These are phyloP conservation scores for Eleusine indica DNA, from an alignment of 176 grass and related monocot genomes.

Conservation along the genomic window DNA sequence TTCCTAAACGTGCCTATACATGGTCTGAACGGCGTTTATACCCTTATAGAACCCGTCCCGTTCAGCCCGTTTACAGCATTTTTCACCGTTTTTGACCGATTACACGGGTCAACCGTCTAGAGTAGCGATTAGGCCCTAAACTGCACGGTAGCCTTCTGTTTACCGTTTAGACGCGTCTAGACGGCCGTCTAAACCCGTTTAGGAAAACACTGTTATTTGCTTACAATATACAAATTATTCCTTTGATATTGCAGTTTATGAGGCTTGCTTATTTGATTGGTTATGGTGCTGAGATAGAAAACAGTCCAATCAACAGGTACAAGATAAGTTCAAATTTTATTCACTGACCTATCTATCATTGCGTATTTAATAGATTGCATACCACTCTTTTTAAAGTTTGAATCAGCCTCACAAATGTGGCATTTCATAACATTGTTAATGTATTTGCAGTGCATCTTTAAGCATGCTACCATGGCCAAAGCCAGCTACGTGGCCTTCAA, in stretches of 20 bases:
- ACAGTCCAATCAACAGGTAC: conserved; percentile 94
- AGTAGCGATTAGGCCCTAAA: no score
- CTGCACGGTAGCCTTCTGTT: no score
- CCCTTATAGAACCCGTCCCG: no score
- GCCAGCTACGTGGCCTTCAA: conserved; percentile 91
- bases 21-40: no score
- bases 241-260: conserved; percentile 79
- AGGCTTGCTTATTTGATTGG: conserved; percentile 98
- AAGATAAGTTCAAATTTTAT: conserved; percentile 37
- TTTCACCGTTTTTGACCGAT: no score
- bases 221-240: conserved; percentile 11
- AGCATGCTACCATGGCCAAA: conserved; percentile 99
- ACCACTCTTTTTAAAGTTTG: conserved; percentile 17
- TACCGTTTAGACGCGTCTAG: no score
- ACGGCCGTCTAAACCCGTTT: no score
- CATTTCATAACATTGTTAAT: conserved; percentile 25
- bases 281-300: conserved; percentile 95
- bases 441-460: conserved; percentile 75
- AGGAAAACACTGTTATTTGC: background rate
- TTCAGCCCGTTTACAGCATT: no score
- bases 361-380: background rate
- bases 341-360: conserved; percentile 20
- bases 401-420: conserved; percentile 2
- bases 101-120: no score
- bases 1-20: no score